Evolutionary conservation across 805 yeast genomes (phyloP), one percentile per base, ranked within the genome.

Genomic region (Kurtzmaniella fragi): DNA sequence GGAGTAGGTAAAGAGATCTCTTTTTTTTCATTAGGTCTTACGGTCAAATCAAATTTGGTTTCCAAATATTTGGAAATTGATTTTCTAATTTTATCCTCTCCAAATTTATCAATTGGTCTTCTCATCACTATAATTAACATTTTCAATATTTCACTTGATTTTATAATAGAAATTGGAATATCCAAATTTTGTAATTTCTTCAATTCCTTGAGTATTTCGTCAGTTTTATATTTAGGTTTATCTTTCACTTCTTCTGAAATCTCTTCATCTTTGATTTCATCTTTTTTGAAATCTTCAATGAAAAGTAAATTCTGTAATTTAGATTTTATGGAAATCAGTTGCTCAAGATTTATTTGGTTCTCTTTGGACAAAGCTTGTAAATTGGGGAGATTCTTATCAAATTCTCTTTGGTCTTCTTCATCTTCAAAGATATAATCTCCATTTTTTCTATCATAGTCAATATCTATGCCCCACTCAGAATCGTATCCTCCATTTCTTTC

Each of bases 401-500:
- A 59, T 28, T 49, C 33, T 3, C 33, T 41, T 43, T 68, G 71
- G 17, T 62, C 60, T 17, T 47, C 38, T 32, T 51, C 54, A 28
- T 56, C 48, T 9, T 64, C 67, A 42, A 56, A 68, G 3, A 68
- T 61, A 44, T 55, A 66, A 47, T 67, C 58, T 2, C 66, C 67
- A 23, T 39, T 38, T 14, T 53, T 41, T 15, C 35, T 39, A 34
- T 53, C 50, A 39, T 50, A 61, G 3, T 42, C 50, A n/a, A 61
- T 69, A 11, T 64, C 71, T 12, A 67, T 41, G 5, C 74, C 74
- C 74, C 74, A 68, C 51, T 68, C 74, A 6, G 66, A 53, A 38
- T 62, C 64, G 32, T 61, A 56, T 15, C 52, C 58, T 45, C 46
- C 52, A 34, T 44, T 37, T 42, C 5, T 20, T 20, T 20, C 25